Conservation (phyloP, 306 rosid species). For the Prosopis cineraria region DNA sequence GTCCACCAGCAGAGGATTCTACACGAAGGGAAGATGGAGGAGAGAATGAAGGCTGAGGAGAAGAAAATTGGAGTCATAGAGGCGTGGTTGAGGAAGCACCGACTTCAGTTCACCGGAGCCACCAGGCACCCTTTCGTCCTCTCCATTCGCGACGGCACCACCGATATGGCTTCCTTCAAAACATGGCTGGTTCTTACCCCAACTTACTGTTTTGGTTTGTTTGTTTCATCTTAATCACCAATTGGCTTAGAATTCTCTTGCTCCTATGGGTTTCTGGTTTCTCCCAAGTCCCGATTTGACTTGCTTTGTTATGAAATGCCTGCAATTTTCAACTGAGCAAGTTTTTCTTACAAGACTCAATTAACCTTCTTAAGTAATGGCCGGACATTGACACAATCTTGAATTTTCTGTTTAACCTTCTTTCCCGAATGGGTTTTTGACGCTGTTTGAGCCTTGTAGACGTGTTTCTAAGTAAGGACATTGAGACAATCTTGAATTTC, state of each 20-base stretch:
- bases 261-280: background rate
- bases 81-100: slow-evolving; percentile 74
- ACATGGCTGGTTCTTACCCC: slow-evolving; percentile 63
- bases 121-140: slow-evolving; percentile 79
- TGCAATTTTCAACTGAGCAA: background rate
- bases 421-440: background rate
- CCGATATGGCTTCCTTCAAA: slow-evolving; percentile 64
- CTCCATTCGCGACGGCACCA: slow-evolving; percentile 65
- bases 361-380: background rate
- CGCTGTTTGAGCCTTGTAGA: background rate
- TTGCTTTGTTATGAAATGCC: background rate
- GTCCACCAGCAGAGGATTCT: background rate
- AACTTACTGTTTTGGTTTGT: background rate
- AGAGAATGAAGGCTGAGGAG: slow-evolving; percentile 34
- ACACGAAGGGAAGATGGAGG: slow-evolving; percentile 29
- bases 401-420: background rate
- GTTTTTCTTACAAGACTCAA: slow-evolving; percentile 1
- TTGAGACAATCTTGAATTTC: background rate
- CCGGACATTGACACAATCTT: background rate
- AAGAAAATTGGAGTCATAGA: slow-evolving; percentile 44
- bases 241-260: background rate
- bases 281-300: background rate
- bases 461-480: background rate
- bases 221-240: background rate
- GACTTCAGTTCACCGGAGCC: slow-evolving; percentile 51